Base-by-base conservation (phyloP, 345 rosid species). In the Kandelia obovata region DNA sequence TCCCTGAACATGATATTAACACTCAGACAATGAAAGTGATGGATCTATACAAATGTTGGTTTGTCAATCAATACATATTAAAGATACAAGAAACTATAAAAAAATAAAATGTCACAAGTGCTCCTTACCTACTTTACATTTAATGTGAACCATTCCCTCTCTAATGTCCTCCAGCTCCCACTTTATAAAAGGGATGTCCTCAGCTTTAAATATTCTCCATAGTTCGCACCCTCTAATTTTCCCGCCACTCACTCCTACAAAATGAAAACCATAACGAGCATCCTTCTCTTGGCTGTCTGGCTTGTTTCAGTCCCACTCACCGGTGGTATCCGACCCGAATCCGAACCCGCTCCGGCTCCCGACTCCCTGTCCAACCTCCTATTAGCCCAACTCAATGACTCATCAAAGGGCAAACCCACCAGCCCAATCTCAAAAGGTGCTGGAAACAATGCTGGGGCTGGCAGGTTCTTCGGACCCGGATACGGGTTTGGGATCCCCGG, bases 401-500 rank as follows among this genome's bases (percentile, higher is more conserved):
- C 31, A 25, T 28, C 74, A 25, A 31, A 43, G n/a, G 67, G 58
- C 60, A 76, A 72, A 35, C 26, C 78, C 64, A 27, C 64, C 61
- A 23, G 35, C 71, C 69, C 43, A 5, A n/a, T 46, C 23, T 68
- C 9, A 10, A 69, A 65, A 31, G 81, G 78, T 8, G 27, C 27
- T 56, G 81, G 71, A 0, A 5, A 28, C 46, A 27, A 30, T 37
- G 79, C 64, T 49, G 73, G 62, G 21, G 87, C 52, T 11, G 87
- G 76, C 1, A 89, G 88, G 34, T 35, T 67, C 35, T 87, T 76
- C 20, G 89, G 81, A 19, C 74, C 85, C 15, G 86, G 85, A 34
- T 39, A 80, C 11, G 90, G 86, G 32, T 79, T 78, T 53, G 72
- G 67, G 0, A 70, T 89, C 67, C 89, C 96, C 27, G 92, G 7